These are phyloP conservation scores for Auricularia auricula-judae DNA, from an alignment of 768 basidiomycete genomes.

Conservation along the genomic window DNA sequence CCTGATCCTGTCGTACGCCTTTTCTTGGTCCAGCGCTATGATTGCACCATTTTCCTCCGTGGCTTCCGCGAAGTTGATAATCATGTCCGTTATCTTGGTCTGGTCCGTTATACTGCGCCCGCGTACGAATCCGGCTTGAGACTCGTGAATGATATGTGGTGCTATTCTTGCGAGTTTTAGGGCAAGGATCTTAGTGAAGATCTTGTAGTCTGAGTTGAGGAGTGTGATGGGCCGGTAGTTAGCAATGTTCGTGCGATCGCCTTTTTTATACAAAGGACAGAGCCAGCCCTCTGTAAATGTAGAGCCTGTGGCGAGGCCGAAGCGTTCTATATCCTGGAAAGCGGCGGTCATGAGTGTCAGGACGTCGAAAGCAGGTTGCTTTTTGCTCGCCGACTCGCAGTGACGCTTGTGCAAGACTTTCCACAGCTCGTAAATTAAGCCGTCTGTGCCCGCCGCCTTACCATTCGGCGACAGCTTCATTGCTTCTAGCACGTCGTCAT, in stretches of 20 bases:
- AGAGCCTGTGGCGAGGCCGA: background rate
- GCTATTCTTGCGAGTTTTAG: slow-evolving; percentile 2
- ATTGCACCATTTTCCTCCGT: slow-evolving; percentile 11
- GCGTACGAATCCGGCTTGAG: slow-evolving; percentile 13
- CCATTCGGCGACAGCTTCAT: background rate
- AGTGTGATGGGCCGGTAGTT: slow-evolving; percentile 16
- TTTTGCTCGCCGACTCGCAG: background rate
- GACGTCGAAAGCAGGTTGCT: background rate
- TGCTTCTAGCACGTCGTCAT: background rate
- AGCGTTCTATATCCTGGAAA: background rate
- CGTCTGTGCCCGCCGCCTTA: background rate
- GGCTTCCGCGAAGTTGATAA: slow-evolving; percentile 10
- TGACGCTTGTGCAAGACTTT: background rate
- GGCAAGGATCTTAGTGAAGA: slow-evolving; percentile 9
- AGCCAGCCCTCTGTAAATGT: slow-evolving; percentile 16
- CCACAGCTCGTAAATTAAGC: background rate
- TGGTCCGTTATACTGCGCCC: slow-evolving; percentile 11
- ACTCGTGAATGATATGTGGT: slow-evolving; percentile 1
- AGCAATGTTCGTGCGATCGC: slow-evolving; percentile 3
- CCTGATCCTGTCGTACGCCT: slow-evolving; percentile 13
- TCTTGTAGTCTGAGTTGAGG: slow-evolving; percentile 15
- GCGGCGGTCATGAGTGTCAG: background rate
- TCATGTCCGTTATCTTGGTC: slow-evolving; percentile 3
- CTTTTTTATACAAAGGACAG: slow-evolving; percentile 13
- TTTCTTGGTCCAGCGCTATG: slow-evolving; percentile 10